These are phyloP conservation scores for Venturia asperata DNA, from an alignment of 2,329 filamentous ascomycete species.

Conservation along the genomic window DNA sequence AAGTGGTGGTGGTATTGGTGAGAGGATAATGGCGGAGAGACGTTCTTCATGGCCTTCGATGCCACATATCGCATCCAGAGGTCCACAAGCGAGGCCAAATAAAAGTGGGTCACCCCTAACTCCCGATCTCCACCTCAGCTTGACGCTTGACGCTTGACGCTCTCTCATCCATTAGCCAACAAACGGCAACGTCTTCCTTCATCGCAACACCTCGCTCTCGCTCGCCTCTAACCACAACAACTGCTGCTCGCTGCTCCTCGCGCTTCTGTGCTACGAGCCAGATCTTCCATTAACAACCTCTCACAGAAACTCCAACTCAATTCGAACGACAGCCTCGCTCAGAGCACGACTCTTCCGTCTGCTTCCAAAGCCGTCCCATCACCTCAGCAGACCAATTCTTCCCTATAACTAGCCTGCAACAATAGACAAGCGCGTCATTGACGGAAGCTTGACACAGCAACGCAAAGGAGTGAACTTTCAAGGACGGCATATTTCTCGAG, in stretches of 20 bases:
- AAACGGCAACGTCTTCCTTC: not conserved
- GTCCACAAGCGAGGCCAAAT: not conserved
- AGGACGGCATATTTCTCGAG: not conserved
- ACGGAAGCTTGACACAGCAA: not conserved
- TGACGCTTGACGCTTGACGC: not conserved
- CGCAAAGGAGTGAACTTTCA: not conserved
- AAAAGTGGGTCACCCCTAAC: conserved; percentile 11
- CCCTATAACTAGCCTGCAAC: not conserved
- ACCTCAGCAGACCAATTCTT: not conserved
- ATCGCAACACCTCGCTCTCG: not conserved
- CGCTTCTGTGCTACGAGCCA: not conserved
- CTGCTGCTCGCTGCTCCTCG: not conserved
- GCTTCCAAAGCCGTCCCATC: not conserved
- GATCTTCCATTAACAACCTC: not conserved
- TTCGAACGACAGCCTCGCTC: not conserved
- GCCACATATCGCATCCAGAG: conserved; percentile 10
- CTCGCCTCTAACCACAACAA: not conserved
- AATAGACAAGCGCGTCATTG: not conserved
- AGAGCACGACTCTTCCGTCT: not conserved
- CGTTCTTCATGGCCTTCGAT: not conserved
- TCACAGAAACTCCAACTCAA: not conserved
- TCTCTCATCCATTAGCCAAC: not conserved
- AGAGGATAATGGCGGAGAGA: not conserved
- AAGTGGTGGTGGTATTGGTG: not conserved
- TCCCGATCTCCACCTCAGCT: conserved; percentile 4